Evolutionary conservation across 306 rosid genomes (phyloP), one percentile per base, ranked within the genome.

Genomic region (Comarum palustre): DNA sequence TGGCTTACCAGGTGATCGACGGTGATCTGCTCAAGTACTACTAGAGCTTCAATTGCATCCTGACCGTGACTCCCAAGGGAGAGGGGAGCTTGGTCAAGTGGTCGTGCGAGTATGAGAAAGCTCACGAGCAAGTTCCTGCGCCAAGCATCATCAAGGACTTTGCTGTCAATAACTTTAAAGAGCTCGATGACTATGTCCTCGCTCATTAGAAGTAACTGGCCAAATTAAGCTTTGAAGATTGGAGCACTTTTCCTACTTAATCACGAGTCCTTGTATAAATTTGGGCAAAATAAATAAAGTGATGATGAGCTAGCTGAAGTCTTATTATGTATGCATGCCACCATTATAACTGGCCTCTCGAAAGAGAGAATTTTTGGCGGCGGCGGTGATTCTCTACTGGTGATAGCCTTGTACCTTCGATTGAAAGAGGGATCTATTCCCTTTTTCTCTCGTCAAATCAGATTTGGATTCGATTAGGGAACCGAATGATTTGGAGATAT

Each of bases 21-120:
- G 98, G 98, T 34, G 98, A 90, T 66, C 96, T 93, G 19, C 87
- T 90, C 4, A 71, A 87, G 71, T 89, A 83, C 89, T 92, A 88
- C 89, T 77, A 86, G 47, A 71, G 48, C 47, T 93, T 93, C 86
- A 83, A 48, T 77, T 86, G 88, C 58, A 72, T 80, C 61, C 74
- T 93, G 1, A 4, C 69, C 3, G 86, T 93, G 5, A 79, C 31
- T 50, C 75, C 95, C 1, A 54, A 59, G 65, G 65, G 41, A 22
- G 87, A 80, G 5, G 97, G 98, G 15, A 82, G 93, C 71, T 71
- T 75, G 72, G 81, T 86, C 54, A 90, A 86, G 32, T 93, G 97
- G 97, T n/a, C 73, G 0, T 89, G 84, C 50, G 98, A 84, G 77
- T 93, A 46, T 67, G 82, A 86, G 67, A 93, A 90, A 79, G 81